Evolutionary conservation across 345 rosid genomes (phyloP), one percentile per base, ranked within the genome.

Genomic region (Rhizophora mangle): DNA sequence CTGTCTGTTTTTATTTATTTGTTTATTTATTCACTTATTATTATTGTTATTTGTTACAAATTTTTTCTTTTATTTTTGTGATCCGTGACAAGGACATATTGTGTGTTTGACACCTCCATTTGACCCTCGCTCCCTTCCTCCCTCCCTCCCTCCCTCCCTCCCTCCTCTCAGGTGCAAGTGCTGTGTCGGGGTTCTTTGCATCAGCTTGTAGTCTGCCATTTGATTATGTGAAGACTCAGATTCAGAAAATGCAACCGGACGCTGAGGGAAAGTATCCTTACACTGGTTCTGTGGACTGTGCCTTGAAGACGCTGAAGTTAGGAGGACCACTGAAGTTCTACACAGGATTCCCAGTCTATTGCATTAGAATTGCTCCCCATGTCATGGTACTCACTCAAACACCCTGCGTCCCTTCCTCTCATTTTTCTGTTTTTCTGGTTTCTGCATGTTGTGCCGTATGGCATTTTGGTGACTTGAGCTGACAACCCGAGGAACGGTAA

Each of bases 231-330:
- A 95, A 95, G 79, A 95, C 99, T 16, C 99, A 95, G 77, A 92
- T 95, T 63, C 99, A 95, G 88, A 95, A 95, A 74, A 95, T 95
- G 99, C 98, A 95, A 77, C 99, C 99, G 5, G 96, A 95, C 78
- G 96, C 98, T 29, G 73, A 85, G 60, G 99, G 99, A 6, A 95
- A 88, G 74, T 88, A 82, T 80, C 99, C 98, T 0, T 95, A 90
- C 87, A 82, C 85, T 1, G 99, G 99, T 57, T 92, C 99, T 30
- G 26, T 87, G 32, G 99, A 95, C 80, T 95, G 98, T 81, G 84
- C 80, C 53, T 2, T 88, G 83, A 88, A 90, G 69, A 95, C 99
- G 37, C 81, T 95, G 31, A 95, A 88, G 82, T 21, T 83, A 0
- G 99, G 99, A 24, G 99, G 99, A 60, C 98, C 96, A 39, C 60